Evolutionary conservation across 2,329 filamentous ascomycete genomes (phyloP).

Genomic region (Sporothrix variecibatus): DNA sequence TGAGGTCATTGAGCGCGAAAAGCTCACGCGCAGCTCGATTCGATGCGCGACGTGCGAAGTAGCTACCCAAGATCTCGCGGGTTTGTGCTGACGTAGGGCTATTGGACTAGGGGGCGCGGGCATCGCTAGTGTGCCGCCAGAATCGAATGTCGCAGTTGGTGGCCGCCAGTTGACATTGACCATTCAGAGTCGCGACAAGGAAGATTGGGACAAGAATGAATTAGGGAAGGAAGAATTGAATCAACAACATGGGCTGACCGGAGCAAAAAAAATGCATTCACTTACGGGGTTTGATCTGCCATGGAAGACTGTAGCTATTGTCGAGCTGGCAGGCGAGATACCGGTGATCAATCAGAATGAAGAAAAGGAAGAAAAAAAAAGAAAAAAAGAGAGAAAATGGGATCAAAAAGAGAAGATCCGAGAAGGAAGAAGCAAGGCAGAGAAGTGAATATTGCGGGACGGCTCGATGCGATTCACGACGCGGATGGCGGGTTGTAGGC

Average conservation of each 20-base stretch:
- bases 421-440: neutral
- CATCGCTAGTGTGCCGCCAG: neutral
- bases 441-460: neutral
- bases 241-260: neutral
- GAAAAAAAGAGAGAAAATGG: neutral
- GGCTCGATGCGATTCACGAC: neutral
- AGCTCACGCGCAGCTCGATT: neutral
- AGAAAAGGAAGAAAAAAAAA: too few relatives aligned
- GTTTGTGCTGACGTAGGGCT: neutral
- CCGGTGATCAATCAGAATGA: too few relatives aligned
- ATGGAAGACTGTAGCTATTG: neutral
- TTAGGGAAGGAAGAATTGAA: too few relatives aligned
- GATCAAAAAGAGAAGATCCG: neutral
- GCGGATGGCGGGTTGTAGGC: neutral
- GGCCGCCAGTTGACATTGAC: neutral
- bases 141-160: neutral
- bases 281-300: conserved; percentile 18
- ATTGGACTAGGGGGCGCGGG: neutral
- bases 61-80: neutral
- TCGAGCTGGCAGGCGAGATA: neutral
- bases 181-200: neutral
- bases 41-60: neutral
- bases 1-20: neutral
- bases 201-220: too few relatives aligned
- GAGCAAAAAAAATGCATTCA: neutral